A percentile compares a stretch with the other conserved stretches of the same genome.
Conservation (phyloP, 352 stramenopile genomes). For the Phytophthora crassamura region DNA sequence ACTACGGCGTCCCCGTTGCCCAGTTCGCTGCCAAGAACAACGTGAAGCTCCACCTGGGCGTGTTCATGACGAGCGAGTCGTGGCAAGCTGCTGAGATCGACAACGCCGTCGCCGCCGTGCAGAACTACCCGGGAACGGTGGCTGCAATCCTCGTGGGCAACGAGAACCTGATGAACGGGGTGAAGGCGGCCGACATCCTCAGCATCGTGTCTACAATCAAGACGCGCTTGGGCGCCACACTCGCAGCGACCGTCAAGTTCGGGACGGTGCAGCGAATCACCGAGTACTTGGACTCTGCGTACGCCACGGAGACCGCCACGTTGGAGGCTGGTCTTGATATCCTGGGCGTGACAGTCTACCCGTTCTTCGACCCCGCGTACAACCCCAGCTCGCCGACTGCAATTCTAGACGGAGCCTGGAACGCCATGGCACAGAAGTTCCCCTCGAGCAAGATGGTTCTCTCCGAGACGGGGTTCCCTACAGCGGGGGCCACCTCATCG, state of each 20-base stretch:
- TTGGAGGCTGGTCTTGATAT: slow-evolving; percentile 49
- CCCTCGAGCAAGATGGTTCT: slow-evolving; percentile 43
- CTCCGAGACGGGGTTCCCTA: slow-evolving; percentile 61
- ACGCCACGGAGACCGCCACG: slow-evolving; percentile 32
- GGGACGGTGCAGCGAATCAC: slow-evolving; percentile 62
- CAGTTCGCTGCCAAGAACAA: slow-evolving; percentile 52
- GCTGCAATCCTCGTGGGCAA: slow-evolving; percentile 60
- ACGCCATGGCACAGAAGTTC: slow-evolving; percentile 49
- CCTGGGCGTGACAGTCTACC: slow-evolving; percentile 67
- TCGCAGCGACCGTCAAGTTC: slow-evolving; percentile 52
- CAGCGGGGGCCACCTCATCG: slow-evolving; percentile 30
- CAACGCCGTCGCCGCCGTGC: slow-evolving; percentile 45
- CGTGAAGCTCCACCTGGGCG: slow-evolving; percentile 63
- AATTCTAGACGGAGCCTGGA: slow-evolving; percentile 49
- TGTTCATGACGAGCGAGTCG: slow-evolving; percentile 56
- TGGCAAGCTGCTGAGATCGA: slow-evolving; percentile 56
- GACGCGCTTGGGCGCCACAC: slow-evolving; percentile 23
- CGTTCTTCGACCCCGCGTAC: slow-evolving; percentile 61
- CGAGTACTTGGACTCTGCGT: slow-evolving; percentile 48
- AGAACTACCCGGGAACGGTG: slow-evolving; percentile 52
- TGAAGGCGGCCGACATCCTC: slow-evolving; percentile 39
- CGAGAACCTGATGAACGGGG: slow-evolving; percentile 40
- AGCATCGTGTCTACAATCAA: slow-evolving; percentile 40
- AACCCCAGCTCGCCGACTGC: slow-evolving; percentile 40
- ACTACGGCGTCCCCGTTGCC: slow-evolving; percentile 49